Conservation (phyloP, 1,284 basidiomycete species). For the Cutaneotrichosporon spelunceum region DNA sequence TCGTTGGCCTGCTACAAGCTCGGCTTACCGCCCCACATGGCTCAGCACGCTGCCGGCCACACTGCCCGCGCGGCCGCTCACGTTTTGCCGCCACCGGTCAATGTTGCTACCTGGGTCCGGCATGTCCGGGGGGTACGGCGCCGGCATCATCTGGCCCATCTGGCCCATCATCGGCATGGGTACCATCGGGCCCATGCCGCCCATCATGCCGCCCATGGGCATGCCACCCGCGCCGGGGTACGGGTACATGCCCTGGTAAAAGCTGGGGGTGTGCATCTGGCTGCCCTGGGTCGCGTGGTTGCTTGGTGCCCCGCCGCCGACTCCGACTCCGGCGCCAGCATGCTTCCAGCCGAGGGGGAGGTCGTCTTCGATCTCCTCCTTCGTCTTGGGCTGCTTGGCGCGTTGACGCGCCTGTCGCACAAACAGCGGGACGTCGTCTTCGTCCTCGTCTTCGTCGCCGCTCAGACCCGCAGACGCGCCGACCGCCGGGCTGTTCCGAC, state of each 20-base stretch:
- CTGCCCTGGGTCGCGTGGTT: constrained; percentile 5
- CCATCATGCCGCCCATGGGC: constrained; percentile 11
- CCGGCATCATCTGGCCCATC: neutral
- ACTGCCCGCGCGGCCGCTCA: constrained; percentile 5
- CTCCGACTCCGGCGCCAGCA: constrained; percentile 21
- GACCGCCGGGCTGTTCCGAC: neutral
- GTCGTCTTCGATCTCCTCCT: constrained; percentile 41
- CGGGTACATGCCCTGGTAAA: no score
- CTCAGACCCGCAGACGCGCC: neutral
- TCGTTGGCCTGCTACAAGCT: neutral
- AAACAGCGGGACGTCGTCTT: constrained; percentile 37
- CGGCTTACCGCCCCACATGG: neutral
- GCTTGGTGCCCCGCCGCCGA: no score
- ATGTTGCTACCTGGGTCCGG: constrained; percentile 26
- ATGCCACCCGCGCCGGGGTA: no score
- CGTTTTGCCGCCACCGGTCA: constrained; percentile 26
- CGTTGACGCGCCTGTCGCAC: constrained; percentile 14
- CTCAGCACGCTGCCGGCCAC: constrained; percentile 4
- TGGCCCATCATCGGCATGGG: constrained; percentile 11
- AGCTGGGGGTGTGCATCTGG: constrained; percentile 1
- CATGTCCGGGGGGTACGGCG: constrained; percentile 9
- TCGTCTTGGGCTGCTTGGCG: constrained; percentile 9
- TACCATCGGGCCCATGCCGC: neutral
- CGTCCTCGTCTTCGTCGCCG: constrained; percentile 24
- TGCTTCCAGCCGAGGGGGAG: constrained; percentile 43